Percentiles rank a stretch among this genome's conserved stretches.
Conservation (phyloP, 768 basidiomycete species). For the Kwoniella europaea region DNA sequence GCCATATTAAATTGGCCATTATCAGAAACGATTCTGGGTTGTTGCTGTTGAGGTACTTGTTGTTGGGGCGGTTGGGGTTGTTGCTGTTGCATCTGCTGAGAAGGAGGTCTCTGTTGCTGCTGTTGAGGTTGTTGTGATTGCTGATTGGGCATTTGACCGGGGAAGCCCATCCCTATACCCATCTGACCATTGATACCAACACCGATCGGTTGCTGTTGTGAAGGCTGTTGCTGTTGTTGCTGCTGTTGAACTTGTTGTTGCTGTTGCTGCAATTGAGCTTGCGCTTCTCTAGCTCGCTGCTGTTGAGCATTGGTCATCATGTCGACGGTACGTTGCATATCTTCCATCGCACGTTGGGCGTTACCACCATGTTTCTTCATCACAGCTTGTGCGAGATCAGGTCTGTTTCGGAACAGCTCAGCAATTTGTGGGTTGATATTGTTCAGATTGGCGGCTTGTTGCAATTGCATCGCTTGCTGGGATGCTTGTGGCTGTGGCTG, state of each 20-base stretch:
- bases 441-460: conserved; percentile 16
- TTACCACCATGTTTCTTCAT: conserved; percentile 20
- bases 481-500: conserved; percentile 19
- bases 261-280: conserved; percentile 9
- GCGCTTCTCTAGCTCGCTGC: conserved; percentile 9
- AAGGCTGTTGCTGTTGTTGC: conserved; percentile 5
- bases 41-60: conserved; percentile 16
- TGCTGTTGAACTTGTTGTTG: conserved; percentile 9
- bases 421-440: not conserved
- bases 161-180: conserved; percentile 19
- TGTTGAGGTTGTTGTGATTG: conserved; percentile 10
- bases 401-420: conserved; percentile 12
- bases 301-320: conserved; percentile 13
- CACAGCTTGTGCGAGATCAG: conserved; percentile 11
- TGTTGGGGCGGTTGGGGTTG: conserved; percentile 6
- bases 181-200: conserved; percentile 15
- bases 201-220: conserved; percentile 9
- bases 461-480: conserved; percentile 19
- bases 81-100: conserved; percentile 16
- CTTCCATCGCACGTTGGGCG: conserved; percentile 13
- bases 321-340: conserved; percentile 18
- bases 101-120: conserved; percentile 6
- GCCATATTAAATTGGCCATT: conserved; percentile 10
- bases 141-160: conserved; percentile 11
- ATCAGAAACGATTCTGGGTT: conserved; percentile 18